Base-by-base conservation (phyloP, 768 basidiomycete genomes). In the Serpula lacrymans region DNA sequence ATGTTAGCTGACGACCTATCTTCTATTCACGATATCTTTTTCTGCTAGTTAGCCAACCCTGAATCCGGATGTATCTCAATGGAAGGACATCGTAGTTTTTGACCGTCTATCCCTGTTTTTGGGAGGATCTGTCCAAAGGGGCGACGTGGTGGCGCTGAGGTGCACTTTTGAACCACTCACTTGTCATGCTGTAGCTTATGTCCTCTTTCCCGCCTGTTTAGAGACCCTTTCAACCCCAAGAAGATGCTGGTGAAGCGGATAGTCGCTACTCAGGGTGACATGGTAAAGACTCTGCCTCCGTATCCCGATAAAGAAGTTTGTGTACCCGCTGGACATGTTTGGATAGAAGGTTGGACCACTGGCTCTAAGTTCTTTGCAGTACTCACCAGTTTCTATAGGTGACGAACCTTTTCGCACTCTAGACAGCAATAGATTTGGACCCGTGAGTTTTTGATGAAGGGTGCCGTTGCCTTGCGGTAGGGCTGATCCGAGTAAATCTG, bases 341-440 rank as follows among this genome's bases (percentile, higher is more conserved):
- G 86, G 86, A 71, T 88, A 37, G 85, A 88, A 74, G 85, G 82
- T 79, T 37, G 37, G 67, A 39, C 22, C 10, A 13, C 37, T 33
- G 13, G 31, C 30, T 51, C 4, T 61, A 43, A 20, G 22, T 22
- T 43, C 20, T 17, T 39, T 35, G 28, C 13, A 13, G 9, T 16
- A 37, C 24, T 28, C 27, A 20, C 11, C 27, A n/a, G n/a, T 18
- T 17, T 39, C n/a, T 27, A 14, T 37, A 84, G 83, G 83, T 6
- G 83, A 86, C 45, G 80, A 84, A 52, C 68, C 73, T 4, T 82
- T 80, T 50, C 70, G 76, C 41, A 83, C 78, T 7, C 70, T 80
- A 39, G 86, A 87, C 51, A 87, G 84, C 63, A 87, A 86, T 55
- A 58, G 65, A 1, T 84, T 83, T 57, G 85, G 86, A 6, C 80